Conservation (phyloP, 306 rosid species). For the Geum urbanum region DNA sequence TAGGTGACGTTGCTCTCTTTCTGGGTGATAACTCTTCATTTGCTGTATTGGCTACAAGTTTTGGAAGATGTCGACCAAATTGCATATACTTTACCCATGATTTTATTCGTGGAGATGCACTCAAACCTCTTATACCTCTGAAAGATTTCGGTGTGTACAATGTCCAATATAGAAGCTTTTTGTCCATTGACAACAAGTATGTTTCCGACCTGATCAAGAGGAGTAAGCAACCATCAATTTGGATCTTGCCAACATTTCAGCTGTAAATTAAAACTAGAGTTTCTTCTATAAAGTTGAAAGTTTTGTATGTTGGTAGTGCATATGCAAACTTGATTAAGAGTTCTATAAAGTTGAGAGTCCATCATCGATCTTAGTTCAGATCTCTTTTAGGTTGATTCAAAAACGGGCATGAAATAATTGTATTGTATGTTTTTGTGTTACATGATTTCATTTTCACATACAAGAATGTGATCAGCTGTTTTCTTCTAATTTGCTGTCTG, state of each 20-base stretch:
- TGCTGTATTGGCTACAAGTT: background rate
- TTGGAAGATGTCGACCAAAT: background rate
- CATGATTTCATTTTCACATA: background rate
- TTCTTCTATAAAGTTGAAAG: too few relatives aligned
- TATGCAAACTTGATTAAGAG: too few relatives aligned
- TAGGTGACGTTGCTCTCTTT: background rate
- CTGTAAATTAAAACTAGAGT: background rate
- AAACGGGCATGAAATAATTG: background rate
- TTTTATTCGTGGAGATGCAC: background rate
- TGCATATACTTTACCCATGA: background rate
- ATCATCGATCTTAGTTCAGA: too few relatives aligned
- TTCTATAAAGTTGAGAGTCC: background rate
- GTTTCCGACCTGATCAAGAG: background rate
- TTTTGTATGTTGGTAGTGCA: too few relatives aligned
- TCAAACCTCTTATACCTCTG: background rate
- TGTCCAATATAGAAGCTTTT: background rate
- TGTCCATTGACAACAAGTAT: background rate
- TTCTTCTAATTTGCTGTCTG: background rate
- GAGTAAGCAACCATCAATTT: background rate
- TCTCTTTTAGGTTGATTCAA: background rate
- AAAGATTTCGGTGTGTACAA: background rate
- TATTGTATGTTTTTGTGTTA: background rate
- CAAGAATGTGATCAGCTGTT: background rate
- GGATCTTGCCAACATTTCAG: background rate
- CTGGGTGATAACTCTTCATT: conserved; percentile 7